These are phyloP conservation scores for Kwoniella heveanensis DNA, from an alignment of 768 basidiomycete genomes.

Conservation along the genomic window DNA sequence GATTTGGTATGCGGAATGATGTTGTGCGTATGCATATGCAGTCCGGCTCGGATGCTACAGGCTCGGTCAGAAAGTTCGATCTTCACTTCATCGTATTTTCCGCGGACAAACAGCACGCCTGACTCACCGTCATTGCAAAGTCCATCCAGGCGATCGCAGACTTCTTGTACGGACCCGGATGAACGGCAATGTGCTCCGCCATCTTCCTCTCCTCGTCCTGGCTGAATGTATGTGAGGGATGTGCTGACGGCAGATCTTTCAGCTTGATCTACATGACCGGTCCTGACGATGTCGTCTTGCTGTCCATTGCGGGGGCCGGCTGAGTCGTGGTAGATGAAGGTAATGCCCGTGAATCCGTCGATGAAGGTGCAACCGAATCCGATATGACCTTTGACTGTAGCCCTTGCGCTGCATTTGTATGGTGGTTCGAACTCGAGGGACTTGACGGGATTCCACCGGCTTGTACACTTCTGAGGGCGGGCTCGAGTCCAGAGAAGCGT, in stretches of 20 bases:
- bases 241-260: background rate
- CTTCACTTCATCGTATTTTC: background rate
- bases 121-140: conserved; percentile 17
- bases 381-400: too few species aligned
- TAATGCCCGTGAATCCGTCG: too few species aligned
- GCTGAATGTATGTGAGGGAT: background rate
- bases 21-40: conserved; percentile 13
- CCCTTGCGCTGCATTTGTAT: too few species aligned
- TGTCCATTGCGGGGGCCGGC: too few species aligned
- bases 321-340: too few species aligned
- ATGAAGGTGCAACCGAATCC: too few species aligned
- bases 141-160: conserved; percentile 4
- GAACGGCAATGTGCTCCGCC: conserved; percentile 6
- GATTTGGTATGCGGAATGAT: conserved; percentile 6
- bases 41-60: conserved; percentile 8
- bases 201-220: conserved; percentile 22
- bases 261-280: background rate
- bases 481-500: background rate
- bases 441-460: background rate
- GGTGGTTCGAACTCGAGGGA: background rate
- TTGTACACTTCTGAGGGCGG: background rate
- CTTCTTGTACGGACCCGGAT: conserved; percentile 1
- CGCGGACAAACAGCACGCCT: background rate
- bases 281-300: background rate
- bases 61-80: background rate